These are phyloP conservation scores for Phytophthora capsici DNA, from an alignment of 352 stramenopile species.

Conservation along the genomic window DNA sequence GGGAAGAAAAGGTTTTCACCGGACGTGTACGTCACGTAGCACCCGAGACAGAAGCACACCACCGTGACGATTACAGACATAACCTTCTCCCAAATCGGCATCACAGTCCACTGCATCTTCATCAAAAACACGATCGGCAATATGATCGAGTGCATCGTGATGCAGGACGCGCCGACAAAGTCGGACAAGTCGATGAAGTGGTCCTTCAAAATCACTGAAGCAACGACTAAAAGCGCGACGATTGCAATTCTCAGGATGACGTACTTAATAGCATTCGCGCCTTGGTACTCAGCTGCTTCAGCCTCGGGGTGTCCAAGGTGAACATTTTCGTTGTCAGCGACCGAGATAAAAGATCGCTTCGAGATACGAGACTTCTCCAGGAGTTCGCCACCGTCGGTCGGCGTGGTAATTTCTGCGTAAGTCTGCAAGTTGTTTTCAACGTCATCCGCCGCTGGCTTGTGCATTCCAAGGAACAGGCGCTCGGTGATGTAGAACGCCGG, in stretches of 20 bases:
- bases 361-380: conserved; percentile 23
- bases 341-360: conserved; percentile 28
- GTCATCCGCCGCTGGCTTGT: conserved; percentile 15
- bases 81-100: conserved; percentile 24
- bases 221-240: conserved; percentile 26
- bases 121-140: conserved; percentile 27
- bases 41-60: conserved; percentile 26
- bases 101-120: conserved; percentile 25
- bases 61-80: conserved; percentile 14
- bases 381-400: conserved; percentile 6
- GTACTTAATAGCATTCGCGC: conserved; percentile 34
- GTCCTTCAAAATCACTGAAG: conserved; percentile 29
- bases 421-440: conserved; percentile 22
- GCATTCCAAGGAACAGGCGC: conserved; percentile 24
- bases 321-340: conserved; percentile 35
- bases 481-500: conserved; percentile 25
- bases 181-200: conserved; percentile 36
- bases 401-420: conserved; percentile 17
- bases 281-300: conserved; percentile 27
- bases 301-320: conserved; percentile 22
- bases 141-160: conserved; percentile 34
- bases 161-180: conserved; percentile 35
- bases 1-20: conserved; percentile 25
- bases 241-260: conserved; percentile 28
- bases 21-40: conserved; percentile 26